Conservation (phyloP, 2,329 filamentous ascomycete species). For the Paracamarosporium sp. region DNA sequence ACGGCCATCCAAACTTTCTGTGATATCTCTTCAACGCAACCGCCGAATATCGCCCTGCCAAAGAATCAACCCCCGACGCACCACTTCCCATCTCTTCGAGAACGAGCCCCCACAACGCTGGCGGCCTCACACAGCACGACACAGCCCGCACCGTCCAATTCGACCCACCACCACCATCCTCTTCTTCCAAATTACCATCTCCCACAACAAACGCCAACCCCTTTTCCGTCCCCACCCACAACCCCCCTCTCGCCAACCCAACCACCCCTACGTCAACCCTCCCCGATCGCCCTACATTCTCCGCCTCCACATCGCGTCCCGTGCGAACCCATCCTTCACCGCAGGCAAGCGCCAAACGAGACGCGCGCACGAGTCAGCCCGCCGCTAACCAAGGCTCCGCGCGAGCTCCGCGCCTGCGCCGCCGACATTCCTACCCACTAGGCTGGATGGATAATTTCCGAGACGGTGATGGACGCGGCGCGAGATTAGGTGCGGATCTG, state of each 20-base stretch:
- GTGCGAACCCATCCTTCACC: slow-evolving; percentile 9
- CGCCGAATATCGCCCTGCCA: too few relatives aligned
- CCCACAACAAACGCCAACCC: neutral
- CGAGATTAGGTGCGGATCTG: slow-evolving; percentile 1
- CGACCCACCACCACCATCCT: too few relatives aligned
- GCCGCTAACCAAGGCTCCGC: neutral
- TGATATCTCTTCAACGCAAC: too few relatives aligned
- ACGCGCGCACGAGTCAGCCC: neutral
- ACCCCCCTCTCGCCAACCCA: neutral
- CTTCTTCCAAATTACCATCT: too few relatives aligned
- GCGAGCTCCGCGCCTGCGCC: too few relatives aligned
- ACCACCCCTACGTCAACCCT: neutral
- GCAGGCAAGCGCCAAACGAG: slow-evolving; percentile 1
- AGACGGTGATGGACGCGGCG: neutral
- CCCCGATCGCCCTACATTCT: neutral
- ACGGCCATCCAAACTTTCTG: too few relatives aligned
- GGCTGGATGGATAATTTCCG: slow-evolving; percentile 4
- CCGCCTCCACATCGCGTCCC: slow-evolving; percentile 6
- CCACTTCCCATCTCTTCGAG: too few relatives aligned
- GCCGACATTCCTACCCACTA: too few relatives aligned
- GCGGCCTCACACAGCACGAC: too few relatives aligned
- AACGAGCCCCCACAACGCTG: too few relatives aligned
- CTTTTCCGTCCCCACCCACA: neutral
- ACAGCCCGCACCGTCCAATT: too few relatives aligned
- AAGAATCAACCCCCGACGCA: too few relatives aligned